phyloP scores from a whole-genome alignment of 2,329 filamentous ascomycete species.

The Arthrobotrys megalospora region DNA sequence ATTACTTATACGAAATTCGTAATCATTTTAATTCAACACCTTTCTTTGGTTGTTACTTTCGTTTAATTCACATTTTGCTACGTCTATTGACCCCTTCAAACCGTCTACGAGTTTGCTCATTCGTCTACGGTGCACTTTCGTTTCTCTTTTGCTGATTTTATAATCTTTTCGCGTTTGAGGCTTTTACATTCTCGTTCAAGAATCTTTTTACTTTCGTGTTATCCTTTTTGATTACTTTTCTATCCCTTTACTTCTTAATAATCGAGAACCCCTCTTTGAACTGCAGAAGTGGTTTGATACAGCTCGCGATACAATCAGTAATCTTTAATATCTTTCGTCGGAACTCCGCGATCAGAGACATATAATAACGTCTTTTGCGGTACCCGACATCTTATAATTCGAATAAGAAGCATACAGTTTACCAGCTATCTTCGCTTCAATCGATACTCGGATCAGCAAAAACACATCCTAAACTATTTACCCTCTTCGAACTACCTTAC shows the following conservation, averaged over 20 bases:
- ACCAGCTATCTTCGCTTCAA: conserved; percentile 5
- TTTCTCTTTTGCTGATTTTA: conserved; percentile 29
- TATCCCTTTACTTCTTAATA: conserved; percentile 16
- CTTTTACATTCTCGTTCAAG: conserved; percentile 6
- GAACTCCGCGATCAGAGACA: conserved; percentile 16
- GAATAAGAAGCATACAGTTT: conserved; percentile 20
- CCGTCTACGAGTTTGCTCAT: conserved; percentile 34
- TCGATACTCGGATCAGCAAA: conserved; percentile 15
- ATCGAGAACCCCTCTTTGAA: not conserved
- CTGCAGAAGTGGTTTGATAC: conserved; percentile 41
- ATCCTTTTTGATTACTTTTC: conserved; percentile 20
- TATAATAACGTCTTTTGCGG: conserved; percentile 30
- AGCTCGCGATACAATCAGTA: conserved; percentile 26
- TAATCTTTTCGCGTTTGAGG: conserved; percentile 8
- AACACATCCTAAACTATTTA: not conserved
- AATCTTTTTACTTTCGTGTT: conserved; percentile 18
- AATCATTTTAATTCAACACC: conserved; percentile 37
- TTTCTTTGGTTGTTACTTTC: conserved; percentile 22
- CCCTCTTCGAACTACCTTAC: not conserved
- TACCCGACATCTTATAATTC: conserved; percentile 4
- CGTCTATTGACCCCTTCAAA: conserved; percentile 20
- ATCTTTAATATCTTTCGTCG: conserved; percentile 35
- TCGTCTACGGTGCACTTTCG: conserved; percentile 29
- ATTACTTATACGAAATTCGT: conserved; percentile 55
- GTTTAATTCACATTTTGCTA: conserved; percentile 5